Evolutionary conservation across 1,284 basidiomycete species (phyloP).

Genomic region (Cutaneotrichosporon cavernicola): DNA sequence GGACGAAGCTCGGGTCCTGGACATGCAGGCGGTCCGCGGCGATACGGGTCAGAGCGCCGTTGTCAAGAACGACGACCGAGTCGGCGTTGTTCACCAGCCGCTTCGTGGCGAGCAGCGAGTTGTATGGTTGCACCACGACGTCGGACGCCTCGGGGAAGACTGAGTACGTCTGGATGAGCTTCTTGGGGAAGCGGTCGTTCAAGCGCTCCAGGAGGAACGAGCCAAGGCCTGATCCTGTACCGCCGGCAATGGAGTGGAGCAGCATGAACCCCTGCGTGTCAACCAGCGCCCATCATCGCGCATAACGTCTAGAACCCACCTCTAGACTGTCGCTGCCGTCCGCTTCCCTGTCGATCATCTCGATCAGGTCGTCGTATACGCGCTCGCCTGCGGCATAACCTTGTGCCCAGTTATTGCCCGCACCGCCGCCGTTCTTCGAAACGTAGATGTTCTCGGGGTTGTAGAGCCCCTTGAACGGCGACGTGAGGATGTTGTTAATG

Average conservation of each 20-base stretch:
- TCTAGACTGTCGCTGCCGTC: constrained; percentile 97
- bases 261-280: constrained; percentile 87
- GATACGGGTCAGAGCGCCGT: constrained; percentile 87
- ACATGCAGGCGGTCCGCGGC: constrained; percentile 86
- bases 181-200: constrained; percentile 98
- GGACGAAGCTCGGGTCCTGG: constrained; percentile 87
- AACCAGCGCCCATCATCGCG: constrained; percentile 1
- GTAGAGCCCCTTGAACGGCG: constrained; percentile 90
- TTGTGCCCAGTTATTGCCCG: constrained; percentile 98
- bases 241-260: constrained; percentile 97
- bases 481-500: constrained; percentile 89
- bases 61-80: constrained; percentile 95
- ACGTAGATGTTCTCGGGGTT: constrained; percentile 98
- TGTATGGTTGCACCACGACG: constrained; percentile 98
- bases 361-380: constrained; percentile 96
- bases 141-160: constrained; percentile 95
- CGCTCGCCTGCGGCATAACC: constrained; percentile 86
- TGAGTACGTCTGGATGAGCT: constrained; percentile 98
- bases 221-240: constrained; percentile 95
- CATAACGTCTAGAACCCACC: constrained; percentile 57
- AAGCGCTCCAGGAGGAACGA: constrained; percentile 94
- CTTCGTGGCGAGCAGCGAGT: constrained; percentile 89
- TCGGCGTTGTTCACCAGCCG: constrained; percentile 95
- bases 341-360: constrained; percentile 98
- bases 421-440: constrained; percentile 93